phyloP scores from a whole-genome alignment of 2,329 filamentous ascomycete genomes.

The Cladosporium sp. region DNA sequence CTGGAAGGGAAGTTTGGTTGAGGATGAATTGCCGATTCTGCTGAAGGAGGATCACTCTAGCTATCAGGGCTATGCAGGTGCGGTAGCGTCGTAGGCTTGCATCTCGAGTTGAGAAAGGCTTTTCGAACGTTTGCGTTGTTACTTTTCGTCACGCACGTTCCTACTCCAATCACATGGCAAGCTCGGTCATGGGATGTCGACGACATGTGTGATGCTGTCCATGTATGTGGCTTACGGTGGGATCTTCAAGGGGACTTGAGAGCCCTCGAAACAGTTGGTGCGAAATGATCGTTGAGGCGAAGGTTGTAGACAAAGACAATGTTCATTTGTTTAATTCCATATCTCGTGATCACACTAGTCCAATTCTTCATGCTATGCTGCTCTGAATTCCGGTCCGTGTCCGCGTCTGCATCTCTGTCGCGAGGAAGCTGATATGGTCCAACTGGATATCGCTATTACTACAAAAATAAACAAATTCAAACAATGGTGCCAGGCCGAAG shows the following conservation, averaged over 20 bases:
- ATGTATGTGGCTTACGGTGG: neutral
- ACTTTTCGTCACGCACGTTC: no score
- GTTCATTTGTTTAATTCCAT: neutral
- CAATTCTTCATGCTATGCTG: neutral
- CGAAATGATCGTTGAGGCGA: no score
- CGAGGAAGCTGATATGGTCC: neutral
- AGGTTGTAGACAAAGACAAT: neutral
- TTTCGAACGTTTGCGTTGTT: no score
- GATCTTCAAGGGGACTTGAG: neutral
- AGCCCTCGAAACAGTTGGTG: no score
- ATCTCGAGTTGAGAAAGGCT: no score
- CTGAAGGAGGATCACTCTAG: conserved; percentile 25
- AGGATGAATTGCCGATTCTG: conserved; percentile 47
- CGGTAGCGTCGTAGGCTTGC: conserved; percentile 13
- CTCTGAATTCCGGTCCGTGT: neutral
- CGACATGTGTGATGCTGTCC: neutral
- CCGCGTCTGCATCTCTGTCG: neutral
- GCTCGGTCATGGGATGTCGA: no score
- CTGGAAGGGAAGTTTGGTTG: conserved; percentile 39
- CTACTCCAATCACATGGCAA: no score
- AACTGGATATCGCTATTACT: neutral
- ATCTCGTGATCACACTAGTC: neutral
- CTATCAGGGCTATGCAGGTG: conserved; percentile 19
- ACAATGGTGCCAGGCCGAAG: neutral
- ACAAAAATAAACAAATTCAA: neutral